Conservation (phyloP, 257 asterid species). For the Hygrophila difformis region DNA sequence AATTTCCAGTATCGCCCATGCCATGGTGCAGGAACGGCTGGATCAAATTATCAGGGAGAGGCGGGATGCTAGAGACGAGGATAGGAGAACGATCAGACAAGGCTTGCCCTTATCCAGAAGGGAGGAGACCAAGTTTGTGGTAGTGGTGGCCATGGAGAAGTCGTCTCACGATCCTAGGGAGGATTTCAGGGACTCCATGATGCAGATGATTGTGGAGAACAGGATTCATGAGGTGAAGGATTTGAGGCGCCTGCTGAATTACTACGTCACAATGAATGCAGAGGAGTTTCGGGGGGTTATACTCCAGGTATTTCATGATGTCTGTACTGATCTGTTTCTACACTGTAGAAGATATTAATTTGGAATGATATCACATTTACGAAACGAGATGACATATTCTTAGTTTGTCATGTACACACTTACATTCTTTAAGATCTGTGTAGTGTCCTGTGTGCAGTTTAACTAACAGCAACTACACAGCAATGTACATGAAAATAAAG, state of each 20-base stretch:
- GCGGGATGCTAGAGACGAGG: constrained; percentile 22
- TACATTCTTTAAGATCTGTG: too few species aligned
- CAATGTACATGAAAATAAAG: too few species aligned
- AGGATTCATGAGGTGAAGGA: constrained; percentile 47
- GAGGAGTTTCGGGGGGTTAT: constrained; percentile 53
- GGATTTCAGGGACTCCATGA: constrained; percentile 69
- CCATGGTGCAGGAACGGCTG: constrained; percentile 80
- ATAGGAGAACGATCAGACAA: constrained; percentile 18
- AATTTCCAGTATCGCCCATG: constrained; percentile 70
- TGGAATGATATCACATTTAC: background rate
- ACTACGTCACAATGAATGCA: constrained; percentile 57
- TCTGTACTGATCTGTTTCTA: constrained; percentile 50
- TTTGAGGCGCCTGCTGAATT: constrained; percentile 52
- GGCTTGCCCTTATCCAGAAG: constrained; percentile 12
- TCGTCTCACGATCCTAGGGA: constrained; percentile 58
- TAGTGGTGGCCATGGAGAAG: constrained; percentile 78
- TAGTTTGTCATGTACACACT: too few species aligned
- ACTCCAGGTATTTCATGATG: constrained; percentile 73
- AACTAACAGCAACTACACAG: too few species aligned
- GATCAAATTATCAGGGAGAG: constrained; percentile 65
- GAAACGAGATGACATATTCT: too few species aligned
- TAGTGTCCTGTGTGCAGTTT: too few species aligned
- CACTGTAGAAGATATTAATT: constrained; percentile 19
- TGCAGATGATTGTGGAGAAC: constrained; percentile 51
- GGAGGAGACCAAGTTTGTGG: constrained; percentile 45